These are phyloP conservation scores for Notholithocarpus densiflorus DNA, from an alignment of 306 rosid species.

Conservation along the genomic window DNA sequence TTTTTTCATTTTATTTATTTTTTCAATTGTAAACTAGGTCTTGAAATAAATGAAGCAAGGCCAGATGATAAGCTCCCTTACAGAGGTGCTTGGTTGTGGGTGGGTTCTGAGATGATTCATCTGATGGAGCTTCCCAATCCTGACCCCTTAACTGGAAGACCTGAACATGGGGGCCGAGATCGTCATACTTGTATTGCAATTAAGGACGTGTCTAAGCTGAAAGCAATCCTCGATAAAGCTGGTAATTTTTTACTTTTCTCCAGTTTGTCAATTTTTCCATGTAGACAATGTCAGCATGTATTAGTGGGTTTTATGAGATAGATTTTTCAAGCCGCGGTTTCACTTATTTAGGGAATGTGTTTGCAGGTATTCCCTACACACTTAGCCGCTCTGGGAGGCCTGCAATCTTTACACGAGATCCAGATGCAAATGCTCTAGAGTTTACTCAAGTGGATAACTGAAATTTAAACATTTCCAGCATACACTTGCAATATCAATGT, in stretches of 20 bases:
- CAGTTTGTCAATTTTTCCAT: not conserved
- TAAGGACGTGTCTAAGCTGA: slow-evolving; percentile 72
- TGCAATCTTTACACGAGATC: slow-evolving; percentile 87
- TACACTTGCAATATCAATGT: not conserved
- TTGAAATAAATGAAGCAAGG: slow-evolving; percentile 89
- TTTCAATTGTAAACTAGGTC: slow-evolving; percentile 44
- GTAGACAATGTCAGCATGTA: not conserved
- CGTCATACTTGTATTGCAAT: slow-evolving; percentile 88
- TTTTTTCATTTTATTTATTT: not conserved
- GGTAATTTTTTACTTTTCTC: slow-evolving; percentile 41
- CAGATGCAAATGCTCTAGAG: slow-evolving; percentile 89
- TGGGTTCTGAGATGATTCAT: slow-evolving; percentile 96
- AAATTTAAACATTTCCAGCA: slow-evolving; percentile 13
- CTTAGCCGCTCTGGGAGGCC: slow-evolving; percentile 97
- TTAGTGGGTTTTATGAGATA: not conserved
- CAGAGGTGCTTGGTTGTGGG: slow-evolving; percentile 98
- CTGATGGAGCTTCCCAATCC: slow-evolving; percentile 99
- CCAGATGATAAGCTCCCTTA: slow-evolving; percentile 95
- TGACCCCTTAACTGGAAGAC: slow-evolving; percentile 83
- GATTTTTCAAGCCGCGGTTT: not conserved
- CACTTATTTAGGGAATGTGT: not conserved
- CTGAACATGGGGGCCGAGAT: slow-evolving; percentile 88
- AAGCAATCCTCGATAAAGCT: slow-evolving; percentile 72
- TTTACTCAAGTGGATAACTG: slow-evolving; percentile 75
- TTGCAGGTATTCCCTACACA: slow-evolving; percentile 78